These are phyloP conservation scores for Penicillium verrucosum DNA, from an alignment of 2,329 filamentous ascomycete genomes.

Conservation along the genomic window DNA sequence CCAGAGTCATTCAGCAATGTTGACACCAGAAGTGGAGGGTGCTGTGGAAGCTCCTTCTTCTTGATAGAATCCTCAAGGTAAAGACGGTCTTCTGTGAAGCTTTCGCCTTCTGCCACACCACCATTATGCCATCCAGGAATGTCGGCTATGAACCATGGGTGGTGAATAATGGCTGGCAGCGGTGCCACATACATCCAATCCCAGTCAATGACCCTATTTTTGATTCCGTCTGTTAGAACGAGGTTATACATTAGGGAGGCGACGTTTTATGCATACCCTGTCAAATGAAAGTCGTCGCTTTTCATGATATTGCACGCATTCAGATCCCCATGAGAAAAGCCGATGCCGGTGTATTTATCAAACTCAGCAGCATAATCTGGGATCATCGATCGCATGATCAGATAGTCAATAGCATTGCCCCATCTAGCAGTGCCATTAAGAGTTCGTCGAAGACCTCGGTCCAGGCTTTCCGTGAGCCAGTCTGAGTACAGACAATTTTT, in stretches of 20 bases:
- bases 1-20: constrained; percentile 11
- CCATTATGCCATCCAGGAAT: constrained; percentile 16
- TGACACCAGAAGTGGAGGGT: constrained; percentile 5
- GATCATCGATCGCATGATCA: constrained; percentile 21
- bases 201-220: constrained; percentile 15
- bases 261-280: constrained; percentile 8
- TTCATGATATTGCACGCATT: constrained; percentile 17
- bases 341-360: constrained; percentile 12
- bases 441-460: constrained; percentile 14
- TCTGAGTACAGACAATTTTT: constrained; percentile 4
- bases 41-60: constrained; percentile 1
- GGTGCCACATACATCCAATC: constrained; percentile 16
- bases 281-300: constrained; percentile 11
- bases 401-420: constrained; percentile 15
- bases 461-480: constrained; percentile 14
- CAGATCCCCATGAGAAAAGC: constrained; percentile 16
- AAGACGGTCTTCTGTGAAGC: constrained; percentile 7
- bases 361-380: constrained; percentile 11
- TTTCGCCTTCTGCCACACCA: constrained; percentile 9
- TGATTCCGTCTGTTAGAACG: neutral
- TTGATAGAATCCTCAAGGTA: constrained; percentile 9
- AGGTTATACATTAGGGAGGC: too few relatives aligned
- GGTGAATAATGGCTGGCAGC: constrained; percentile 15
- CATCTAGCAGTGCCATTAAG: constrained; percentile 14
- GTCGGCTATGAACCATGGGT: constrained; percentile 19